Percentiles rank a stretch among this genome's conserved stretches.
These are phyloP conservation scores for Colletotrichum salicis DNA, from an alignment of 2,329 filamentous ascomycete genomes.

Conservation along the genomic window DNA sequence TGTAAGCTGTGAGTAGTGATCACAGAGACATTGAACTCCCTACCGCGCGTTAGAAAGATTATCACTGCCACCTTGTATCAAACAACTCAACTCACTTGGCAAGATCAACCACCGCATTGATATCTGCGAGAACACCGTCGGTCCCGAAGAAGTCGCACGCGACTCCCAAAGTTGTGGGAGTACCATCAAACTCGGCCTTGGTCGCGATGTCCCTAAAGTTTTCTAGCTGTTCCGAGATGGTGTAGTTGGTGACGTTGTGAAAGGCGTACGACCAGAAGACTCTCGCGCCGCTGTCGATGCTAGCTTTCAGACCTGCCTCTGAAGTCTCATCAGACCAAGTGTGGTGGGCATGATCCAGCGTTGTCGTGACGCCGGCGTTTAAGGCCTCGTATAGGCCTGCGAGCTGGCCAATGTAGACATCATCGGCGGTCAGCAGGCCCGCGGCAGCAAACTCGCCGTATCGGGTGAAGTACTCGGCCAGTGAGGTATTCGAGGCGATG, in stretches of 20 bases:
- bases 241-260: constrained; percentile 47
- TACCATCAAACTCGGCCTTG: constrained; percentile 40
- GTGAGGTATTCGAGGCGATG: constrained; percentile 60
- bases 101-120: constrained; percentile 46
- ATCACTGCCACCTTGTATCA: not conserved
- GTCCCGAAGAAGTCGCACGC: constrained; percentile 53
- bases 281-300: constrained; percentile 58
- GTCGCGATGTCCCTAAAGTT: constrained; percentile 51
- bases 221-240: constrained; percentile 47
- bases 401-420: constrained; percentile 59
- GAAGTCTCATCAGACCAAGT: constrained; percentile 55
- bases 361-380: constrained; percentile 64
- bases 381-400: constrained; percentile 60
- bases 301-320: constrained; percentile 57
- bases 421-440: constrained; percentile 50
- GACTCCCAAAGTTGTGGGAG: constrained; percentile 50
- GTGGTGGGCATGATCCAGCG: constrained; percentile 63
- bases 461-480: constrained; percentile 58
- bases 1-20: constrained; percentile 58
- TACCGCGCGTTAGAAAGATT: constrained; percentile 6
- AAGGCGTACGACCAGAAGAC: constrained; percentile 60
- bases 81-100: constrained; percentile 41
- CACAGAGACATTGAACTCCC: constrained; percentile 53
- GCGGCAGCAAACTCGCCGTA: constrained; percentile 49
- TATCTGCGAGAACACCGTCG: constrained; percentile 40